phyloP scores from a whole-genome alignment of 139 green algal species.

The Micromonas commoda region DNA sequence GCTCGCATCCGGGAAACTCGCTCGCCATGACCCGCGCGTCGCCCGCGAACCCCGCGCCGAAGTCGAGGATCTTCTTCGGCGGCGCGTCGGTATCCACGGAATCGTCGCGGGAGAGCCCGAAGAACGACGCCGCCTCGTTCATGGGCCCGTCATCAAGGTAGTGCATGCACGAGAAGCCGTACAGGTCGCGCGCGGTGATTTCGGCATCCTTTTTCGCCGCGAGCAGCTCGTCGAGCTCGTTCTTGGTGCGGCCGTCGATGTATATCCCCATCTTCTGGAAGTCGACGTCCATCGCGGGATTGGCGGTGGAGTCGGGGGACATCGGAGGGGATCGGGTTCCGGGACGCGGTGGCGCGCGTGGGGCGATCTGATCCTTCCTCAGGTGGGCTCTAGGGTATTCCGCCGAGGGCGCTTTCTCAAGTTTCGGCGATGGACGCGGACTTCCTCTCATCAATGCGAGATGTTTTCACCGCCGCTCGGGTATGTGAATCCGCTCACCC shows the following conservation, averaged over 20 bases:
- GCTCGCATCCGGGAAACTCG: background rate
- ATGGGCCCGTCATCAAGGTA: background rate
- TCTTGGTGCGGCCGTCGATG: background rate
- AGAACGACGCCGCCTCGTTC: background rate
- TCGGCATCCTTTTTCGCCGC: background rate
- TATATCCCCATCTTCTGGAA: constrained; percentile 4
- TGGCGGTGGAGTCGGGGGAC: background rate
- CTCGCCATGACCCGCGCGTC: background rate
- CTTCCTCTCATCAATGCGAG: too few species aligned
- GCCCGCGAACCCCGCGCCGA: background rate
- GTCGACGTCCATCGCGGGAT: background rate
- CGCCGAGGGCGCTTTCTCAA: too few species aligned
- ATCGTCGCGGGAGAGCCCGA: background rate
- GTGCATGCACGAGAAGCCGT: background rate
- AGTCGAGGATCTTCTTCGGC: background rate
- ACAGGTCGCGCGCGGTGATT: background rate
- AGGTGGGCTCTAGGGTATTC: too few species aligned
- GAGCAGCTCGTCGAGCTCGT: constrained; percentile 4
- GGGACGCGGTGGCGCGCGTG: too few species aligned
- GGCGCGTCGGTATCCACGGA: background rate
- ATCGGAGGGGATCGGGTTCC: background rate
- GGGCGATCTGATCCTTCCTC: too few species aligned
- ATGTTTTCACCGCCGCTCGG: background rate
- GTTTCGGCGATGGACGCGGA: too few species aligned
- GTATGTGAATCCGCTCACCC: background rate